Conservation (phyloP, 495 filamentous ascomycete species). For the Xylaria bambusicola region DNA sequence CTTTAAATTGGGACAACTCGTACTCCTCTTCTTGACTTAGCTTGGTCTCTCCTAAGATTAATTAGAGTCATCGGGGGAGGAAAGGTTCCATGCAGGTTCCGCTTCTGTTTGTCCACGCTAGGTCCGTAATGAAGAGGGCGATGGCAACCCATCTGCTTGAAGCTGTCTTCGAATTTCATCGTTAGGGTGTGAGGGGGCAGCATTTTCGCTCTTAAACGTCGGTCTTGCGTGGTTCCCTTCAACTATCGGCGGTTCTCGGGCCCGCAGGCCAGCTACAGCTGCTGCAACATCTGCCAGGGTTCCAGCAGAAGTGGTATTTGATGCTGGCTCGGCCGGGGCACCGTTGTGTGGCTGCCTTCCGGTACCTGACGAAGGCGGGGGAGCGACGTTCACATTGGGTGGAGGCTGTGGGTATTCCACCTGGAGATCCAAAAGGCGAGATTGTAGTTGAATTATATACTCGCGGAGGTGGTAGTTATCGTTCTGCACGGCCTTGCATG, state of each 20-base stretch:
- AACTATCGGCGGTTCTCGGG: constrained; percentile 24
- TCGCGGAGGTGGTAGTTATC: constrained; percentile 91
- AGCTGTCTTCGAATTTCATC: constrained; percentile 44
- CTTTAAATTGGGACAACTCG: too few relatives aligned
- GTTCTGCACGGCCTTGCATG: constrained; percentile 70
- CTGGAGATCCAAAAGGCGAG: constrained; percentile 78
- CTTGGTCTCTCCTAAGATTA: too few relatives aligned
- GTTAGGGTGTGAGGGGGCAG: constrained; percentile 39
- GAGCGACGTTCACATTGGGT: constrained; percentile 43
- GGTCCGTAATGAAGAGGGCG: constrained; percentile 31
- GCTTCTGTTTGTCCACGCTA: too few relatives aligned
- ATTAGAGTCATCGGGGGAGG: too few relatives aligned
- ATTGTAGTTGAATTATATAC: constrained; percentile 88
- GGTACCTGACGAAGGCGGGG: constrained; percentile 47
- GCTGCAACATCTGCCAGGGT: constrained; percentile 35
- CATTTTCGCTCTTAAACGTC: constrained; percentile 28
- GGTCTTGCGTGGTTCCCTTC: constrained; percentile 30
- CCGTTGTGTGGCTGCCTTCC: constrained; percentile 35
- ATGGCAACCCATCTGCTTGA: constrained; percentile 32
- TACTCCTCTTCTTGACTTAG: too few relatives aligned
- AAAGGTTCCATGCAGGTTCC: too few relatives aligned
- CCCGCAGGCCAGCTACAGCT: constrained; percentile 31
- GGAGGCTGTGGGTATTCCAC: constrained; percentile 85
- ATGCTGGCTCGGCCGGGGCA: constrained; percentile 20
- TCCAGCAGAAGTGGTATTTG: constrained; percentile 28